Percentiles rank a stretch among this genome's conserved stretches.
Conservation (phyloP, 2,329 filamentous ascomycete genomes). For the Fusarium mundagurra region DNA sequence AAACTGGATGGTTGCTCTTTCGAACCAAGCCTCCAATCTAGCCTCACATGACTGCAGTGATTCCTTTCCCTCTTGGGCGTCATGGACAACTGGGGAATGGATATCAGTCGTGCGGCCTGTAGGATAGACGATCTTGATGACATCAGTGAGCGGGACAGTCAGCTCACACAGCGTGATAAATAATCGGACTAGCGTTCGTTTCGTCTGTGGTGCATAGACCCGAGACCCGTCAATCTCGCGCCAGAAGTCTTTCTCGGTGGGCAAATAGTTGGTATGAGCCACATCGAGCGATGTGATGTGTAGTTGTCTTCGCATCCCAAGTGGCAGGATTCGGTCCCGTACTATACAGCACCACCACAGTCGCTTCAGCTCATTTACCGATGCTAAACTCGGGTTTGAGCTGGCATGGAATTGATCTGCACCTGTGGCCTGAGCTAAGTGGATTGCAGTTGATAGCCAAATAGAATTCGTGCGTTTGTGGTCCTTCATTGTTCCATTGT, state of each 20-base stretch:
- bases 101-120: neutral
- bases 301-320: slow-evolving; percentile 19
- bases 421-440: slow-evolving; percentile 13
- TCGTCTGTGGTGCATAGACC: slow-evolving; percentile 12
- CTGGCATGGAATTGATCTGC: slow-evolving; percentile 9
- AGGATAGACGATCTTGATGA: slow-evolving; percentile 20
- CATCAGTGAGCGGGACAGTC: slow-evolving; percentile 19
- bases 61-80: neutral
- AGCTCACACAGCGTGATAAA: slow-evolving; percentile 26
- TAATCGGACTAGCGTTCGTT: slow-evolving; percentile 3
- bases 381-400: neutral
- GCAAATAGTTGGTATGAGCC: neutral
- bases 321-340: slow-evolving; percentile 23
- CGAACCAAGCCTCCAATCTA: neutral
- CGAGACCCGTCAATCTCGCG: slow-evolving; percentile 6
- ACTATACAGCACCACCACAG: slow-evolving; percentile 34
- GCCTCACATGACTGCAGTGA: slow-evolving; percentile 1
- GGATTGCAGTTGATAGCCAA: slow-evolving; percentile 25
- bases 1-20: neutral
- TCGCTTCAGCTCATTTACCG: slow-evolving; percentile 12
- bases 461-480: slow-evolving; percentile 20
- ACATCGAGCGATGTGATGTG: slow-evolving; percentile 11
- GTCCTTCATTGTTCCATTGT: slow-evolving; percentile 21
- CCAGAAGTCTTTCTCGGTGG: slow-evolving; percentile 16
- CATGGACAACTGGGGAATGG: neutral